phyloP scores from a whole-genome alignment of 1,139 yeast species.

The Saccharomycopsis crataegensis region DNA sequence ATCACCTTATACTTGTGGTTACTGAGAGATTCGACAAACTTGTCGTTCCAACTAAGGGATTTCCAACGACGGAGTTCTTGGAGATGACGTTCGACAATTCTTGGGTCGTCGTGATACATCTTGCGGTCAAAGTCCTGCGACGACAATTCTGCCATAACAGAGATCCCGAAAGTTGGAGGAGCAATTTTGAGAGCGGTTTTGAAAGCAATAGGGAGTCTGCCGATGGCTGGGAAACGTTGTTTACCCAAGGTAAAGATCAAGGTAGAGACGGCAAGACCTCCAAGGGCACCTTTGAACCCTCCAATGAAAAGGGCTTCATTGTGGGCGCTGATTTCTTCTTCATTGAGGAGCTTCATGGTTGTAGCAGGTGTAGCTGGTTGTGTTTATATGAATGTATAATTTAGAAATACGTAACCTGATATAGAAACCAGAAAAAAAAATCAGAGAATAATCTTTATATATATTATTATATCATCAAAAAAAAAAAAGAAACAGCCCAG shows the following conservation, averaged over 20 bases:
- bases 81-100: constrained; percentile 34
- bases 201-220: constrained; percentile 43
- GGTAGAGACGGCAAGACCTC: constrained; percentile 48
- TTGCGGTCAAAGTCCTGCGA: constrained; percentile 48
- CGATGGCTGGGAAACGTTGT: constrained; percentile 35
- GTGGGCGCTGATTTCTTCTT: constrained; percentile 62
- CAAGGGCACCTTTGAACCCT: constrained; percentile 52
- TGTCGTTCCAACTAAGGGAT: constrained; percentile 37
- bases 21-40: constrained; percentile 38
- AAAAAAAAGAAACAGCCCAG: not conserved
- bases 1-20: constrained; percentile 71
- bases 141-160: constrained; percentile 53
- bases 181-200: constrained; percentile 50
- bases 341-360: constrained; percentile 57
- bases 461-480: not conserved
- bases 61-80: constrained; percentile 49
- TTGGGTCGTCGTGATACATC: constrained; percentile 34
- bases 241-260: constrained; percentile 41
- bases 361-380: not conserved
- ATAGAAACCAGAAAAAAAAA: not conserved
- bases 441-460: not conserved
- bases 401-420: too few species aligned
- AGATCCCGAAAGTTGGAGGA: constrained; percentile 51
- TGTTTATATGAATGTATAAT: too few species aligned
- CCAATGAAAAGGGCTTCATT: constrained; percentile 48